These are phyloP conservation scores for Kwoniella pini DNA, from an alignment of 768 basidiomycete species.

Conservation along the genomic window DNA sequence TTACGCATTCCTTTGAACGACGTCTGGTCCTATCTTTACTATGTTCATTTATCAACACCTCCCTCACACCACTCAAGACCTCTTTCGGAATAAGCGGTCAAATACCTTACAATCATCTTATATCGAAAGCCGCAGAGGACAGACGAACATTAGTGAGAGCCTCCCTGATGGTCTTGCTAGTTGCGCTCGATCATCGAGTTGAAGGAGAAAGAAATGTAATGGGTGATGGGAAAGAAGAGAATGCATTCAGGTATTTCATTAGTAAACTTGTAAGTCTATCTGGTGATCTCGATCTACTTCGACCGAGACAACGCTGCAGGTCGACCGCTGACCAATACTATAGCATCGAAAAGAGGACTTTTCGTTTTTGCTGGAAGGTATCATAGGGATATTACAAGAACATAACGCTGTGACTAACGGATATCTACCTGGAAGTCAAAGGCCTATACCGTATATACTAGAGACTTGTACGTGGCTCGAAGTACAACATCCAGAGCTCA, in stretches of 20 bases:
- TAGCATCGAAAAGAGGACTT: conserved; percentile 92
- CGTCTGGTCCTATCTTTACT: conserved; percentile 80
- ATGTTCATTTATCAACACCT: conserved; percentile 90
- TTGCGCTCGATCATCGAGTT: conserved; percentile 51
- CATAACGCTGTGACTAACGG: conserved; percentile 73
- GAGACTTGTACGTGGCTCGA: conserved; percentile 73
- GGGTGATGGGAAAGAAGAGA: conserved; percentile 56
- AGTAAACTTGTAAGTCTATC: conserved; percentile 71
- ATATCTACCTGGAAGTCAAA: conserved; percentile 80
- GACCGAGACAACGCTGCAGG: too few species aligned
- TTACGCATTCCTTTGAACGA: conserved; percentile 68
- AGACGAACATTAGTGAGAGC: conserved; percentile 70
- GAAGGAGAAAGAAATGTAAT: conserved; percentile 25
- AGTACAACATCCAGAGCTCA: too few species aligned
- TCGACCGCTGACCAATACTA: too few species aligned
- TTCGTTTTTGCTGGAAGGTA: conserved; percentile 74
- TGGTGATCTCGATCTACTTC: too few species aligned
- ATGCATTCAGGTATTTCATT: conserved; percentile 88
- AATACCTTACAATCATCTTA: conserved; percentile 84
- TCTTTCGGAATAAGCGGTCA: conserved; percentile 56
- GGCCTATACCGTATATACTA: conserved; percentile 74
- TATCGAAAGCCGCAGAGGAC: conserved; percentile 81
- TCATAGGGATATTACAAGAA: conserved; percentile 60
- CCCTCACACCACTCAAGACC: conserved; percentile 50
- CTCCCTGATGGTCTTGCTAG: conserved; percentile 72